Base-by-base conservation (phyloP, 2,329 filamentous ascomycete species). In the Apiospora malaysiana region DNA sequence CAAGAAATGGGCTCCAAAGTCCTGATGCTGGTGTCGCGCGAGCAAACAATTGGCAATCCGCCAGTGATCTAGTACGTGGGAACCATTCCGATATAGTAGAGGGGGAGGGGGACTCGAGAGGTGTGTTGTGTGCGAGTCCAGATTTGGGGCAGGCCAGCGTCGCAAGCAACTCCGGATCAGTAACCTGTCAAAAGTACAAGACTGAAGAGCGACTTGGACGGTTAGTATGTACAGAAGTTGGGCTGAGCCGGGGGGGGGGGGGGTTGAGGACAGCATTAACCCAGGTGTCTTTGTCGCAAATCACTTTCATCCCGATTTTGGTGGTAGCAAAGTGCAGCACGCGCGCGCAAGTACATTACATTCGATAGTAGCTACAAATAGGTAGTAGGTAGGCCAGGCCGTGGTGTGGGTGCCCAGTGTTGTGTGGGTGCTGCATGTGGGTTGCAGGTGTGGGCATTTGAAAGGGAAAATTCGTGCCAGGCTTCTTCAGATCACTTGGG, bases 391-490 rank as follows among this genome's bases (percentile, higher is more conserved):
- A 14, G 40, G 9, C 40, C 9, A 25, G 51, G 51, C 27, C 16
- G 10, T 40, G 21, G 56, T 63, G 56, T 63, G 56, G 56, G 56
- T 63, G 56, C 56, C 56, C 56, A 63, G 56, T 63, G 56, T 49
- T 59, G 42, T 59, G 51, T 59, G 51, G 51, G 56, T 63, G 56
- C 56, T 21, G 56, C 56, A 63, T 63, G 56, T 63, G 56, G 56
- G 56, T 63, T 63, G 56, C 56, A 63, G 56, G 56, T 59, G 56
- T 63, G 56, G 56, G 56, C 56, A 40, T 63, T 63, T 12, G 32
- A 21, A n/a, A 63, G 56, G 56, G 32, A 63, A 40, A 63, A 40
- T 40, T 63, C 40, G 56, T 40, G 56, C 56, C 56, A 63, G 56
- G 56, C 56, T 9, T 40, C 56, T 40, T 40, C 32, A 40, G 56